phyloP scores from a whole-genome alignment of 768 basidiomycete genomes.

The Mycena galopus region DNA sequence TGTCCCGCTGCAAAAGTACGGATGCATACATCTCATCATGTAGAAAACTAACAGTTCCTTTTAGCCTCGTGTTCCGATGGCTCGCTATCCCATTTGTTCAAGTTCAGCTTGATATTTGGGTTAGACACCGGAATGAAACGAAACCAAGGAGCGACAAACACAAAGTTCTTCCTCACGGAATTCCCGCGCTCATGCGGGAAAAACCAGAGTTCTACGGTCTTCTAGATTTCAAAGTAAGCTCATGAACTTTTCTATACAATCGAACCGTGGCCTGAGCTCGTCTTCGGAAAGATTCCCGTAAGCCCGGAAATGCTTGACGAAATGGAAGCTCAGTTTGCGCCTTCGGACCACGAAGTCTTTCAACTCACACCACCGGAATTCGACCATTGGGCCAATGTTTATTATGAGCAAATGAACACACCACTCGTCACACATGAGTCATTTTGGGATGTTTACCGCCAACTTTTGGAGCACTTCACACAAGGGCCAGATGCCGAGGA shows the following conservation, averaged over 20 bases:
- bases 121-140: constrained; percentile 39
- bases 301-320: constrained; percentile 31
- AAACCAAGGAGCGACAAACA: constrained; percentile 40
- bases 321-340: constrained; percentile 45
- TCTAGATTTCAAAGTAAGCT: constrained; percentile 50
- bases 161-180: constrained; percentile 54
- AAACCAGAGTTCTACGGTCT: constrained; percentile 44
- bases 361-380: constrained; percentile 35
- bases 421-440: constrained; percentile 39
- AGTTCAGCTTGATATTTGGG: constrained; percentile 48
- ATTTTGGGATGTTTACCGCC: constrained; percentile 39
- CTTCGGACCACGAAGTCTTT: constrained; percentile 4
- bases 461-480: neutral
- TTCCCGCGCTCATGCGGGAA: constrained; percentile 47
- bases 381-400: constrained; percentile 23
- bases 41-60: neutral
- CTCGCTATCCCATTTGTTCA: constrained; percentile 53
- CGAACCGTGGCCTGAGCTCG: too few species aligned
- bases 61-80: constrained; percentile 50
- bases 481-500: constrained; percentile 3
- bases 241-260: too few species aligned
- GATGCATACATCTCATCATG: neutral
- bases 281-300: constrained; percentile 41
- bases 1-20: constrained; percentile 42
- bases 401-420: constrained; percentile 40